These are phyloP conservation scores for Aethionema arabicum DNA, from an alignment of 345 rosid species.

Conservation along the genomic window DNA sequence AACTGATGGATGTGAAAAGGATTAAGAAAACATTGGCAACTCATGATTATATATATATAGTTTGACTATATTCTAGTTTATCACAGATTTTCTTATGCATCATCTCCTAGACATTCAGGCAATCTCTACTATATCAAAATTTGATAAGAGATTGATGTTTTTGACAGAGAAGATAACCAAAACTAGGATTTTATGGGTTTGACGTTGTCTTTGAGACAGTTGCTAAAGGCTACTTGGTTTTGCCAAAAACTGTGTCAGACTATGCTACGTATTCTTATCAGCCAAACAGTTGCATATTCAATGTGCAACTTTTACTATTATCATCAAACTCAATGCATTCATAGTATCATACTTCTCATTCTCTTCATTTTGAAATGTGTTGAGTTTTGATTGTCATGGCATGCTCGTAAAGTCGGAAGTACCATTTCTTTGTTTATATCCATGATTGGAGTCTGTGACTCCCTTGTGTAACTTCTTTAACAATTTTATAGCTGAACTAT, in stretches of 20 bases:
- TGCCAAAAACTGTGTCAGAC: background rate
- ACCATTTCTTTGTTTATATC: too few species aligned
- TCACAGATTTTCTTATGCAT: background rate
- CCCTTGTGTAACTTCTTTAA: background rate
- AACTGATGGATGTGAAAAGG: background rate
- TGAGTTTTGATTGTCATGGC: too few species aligned
- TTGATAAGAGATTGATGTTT: background rate
- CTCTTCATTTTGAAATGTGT: too few species aligned
- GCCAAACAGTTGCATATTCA: too few species aligned
- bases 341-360: too few species aligned
- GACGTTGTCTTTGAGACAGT: background rate
- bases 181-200: background rate
- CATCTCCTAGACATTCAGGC: background rate
- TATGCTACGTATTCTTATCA: background rate
- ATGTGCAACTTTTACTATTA: background rate
- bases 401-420: too few species aligned
- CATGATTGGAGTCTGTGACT: background rate
- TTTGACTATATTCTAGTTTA: too few species aligned
- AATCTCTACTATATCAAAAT: background rate
- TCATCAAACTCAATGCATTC: too few species aligned
- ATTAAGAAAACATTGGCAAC: background rate
- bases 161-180: conserved; percentile 3
- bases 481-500: background rate
- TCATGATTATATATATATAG: too few species aligned
- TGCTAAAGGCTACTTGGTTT: background rate